phyloP scores from a whole-genome alignment of 352 stramenopile genomes.

The Globisporangium carolinianum region DNA sequence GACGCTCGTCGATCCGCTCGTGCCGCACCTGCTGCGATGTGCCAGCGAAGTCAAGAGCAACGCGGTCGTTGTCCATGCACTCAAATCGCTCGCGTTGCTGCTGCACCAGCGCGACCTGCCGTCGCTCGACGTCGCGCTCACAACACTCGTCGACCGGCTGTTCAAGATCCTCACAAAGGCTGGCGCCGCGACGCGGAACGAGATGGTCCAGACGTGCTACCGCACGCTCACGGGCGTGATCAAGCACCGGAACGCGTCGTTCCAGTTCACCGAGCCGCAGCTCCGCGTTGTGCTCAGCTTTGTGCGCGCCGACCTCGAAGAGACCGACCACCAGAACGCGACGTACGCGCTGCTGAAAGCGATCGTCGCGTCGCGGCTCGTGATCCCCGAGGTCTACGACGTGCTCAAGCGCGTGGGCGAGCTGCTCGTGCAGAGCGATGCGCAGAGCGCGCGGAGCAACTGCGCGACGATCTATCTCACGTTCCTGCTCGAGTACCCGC shows the following conservation, averaged over 20 bases:
- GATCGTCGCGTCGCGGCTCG: conserved; percentile 85
- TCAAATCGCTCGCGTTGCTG: conserved; percentile 90
- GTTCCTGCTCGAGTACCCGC: conserved; percentile 95
- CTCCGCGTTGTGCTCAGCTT: conserved; percentile 89
- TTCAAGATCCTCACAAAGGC: conserved; percentile 90
- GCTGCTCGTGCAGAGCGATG: conserved; percentile 91
- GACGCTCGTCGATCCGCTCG: conserved; percentile 88
- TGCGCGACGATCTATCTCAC: conserved; percentile 77
- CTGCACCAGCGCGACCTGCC: conserved; percentile 84
- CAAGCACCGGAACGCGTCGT: conserved; percentile 41
- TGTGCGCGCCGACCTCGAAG: conserved; percentile 87
- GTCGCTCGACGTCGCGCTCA: conserved; percentile 77
- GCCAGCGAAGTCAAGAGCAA: conserved; percentile 89
- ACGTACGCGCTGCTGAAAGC: conserved; percentile 92
- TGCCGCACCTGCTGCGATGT: conserved; percentile 89
- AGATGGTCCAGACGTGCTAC: conserved; percentile 95
- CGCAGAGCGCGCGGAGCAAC: conserved; percentile 75
- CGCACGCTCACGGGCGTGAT: conserved; percentile 89
- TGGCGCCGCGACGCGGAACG: conserved; percentile 88
- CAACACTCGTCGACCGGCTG: conserved; percentile 84
- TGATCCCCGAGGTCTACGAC: conserved; percentile 95
- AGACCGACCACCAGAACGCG: conserved; percentile 93
- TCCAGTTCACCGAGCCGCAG: conserved; percentile 61
- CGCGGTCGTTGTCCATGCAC: conserved; percentile 86
- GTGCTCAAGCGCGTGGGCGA: conserved; percentile 93